A percentile compares a stretch with the other conserved stretches of the same genome.
phyloP scores from a whole-genome alignment of 2,329 filamentous ascomycete genomes.

The Didymella glomerata region DNA sequence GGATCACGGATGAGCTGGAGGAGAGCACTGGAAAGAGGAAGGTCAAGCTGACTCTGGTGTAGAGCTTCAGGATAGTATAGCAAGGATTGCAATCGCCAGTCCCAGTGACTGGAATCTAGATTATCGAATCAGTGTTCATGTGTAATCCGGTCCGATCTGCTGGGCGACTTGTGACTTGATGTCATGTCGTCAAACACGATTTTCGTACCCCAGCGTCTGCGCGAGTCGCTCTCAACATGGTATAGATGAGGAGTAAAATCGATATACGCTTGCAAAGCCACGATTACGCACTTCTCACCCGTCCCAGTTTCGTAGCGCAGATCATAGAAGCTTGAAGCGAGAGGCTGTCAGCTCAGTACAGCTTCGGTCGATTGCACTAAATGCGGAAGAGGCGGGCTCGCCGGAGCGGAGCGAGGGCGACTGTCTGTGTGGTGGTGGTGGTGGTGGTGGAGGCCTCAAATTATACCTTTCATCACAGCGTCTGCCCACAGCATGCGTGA shows the following conservation, averaged over 20 bases:
- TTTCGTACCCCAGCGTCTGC: not conserved
- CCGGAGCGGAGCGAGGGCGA: constrained; percentile 9
- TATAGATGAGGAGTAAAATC: not conserved
- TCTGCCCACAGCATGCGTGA: not conserved
- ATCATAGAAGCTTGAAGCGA: not conserved
- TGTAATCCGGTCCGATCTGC: not conserved
- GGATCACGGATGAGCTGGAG: constrained; percentile 91
- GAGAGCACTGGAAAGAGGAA: constrained; percentile 95
- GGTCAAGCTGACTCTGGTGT: constrained; percentile 72
- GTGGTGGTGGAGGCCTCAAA: not conserved
- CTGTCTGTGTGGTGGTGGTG: not conserved
- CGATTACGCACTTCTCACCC: constrained; percentile 4
- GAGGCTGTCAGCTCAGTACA: not conserved
- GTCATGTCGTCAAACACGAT: not conserved
- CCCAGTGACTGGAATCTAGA: not conserved
- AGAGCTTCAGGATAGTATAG: constrained; percentile 9
- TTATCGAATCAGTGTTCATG: not conserved
- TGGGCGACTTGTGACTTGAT: not conserved
- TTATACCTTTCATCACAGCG: not conserved
- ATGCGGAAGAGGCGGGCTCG: not conserved
- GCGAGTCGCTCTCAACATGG: not conserved
- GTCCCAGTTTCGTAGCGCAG: not conserved
- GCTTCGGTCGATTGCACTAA: not conserved
- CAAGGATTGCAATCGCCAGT: not conserved
- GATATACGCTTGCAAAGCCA: not conserved